Conservation (phyloP, 139 green algal species). For the Volvox reticuliferus region DNA sequence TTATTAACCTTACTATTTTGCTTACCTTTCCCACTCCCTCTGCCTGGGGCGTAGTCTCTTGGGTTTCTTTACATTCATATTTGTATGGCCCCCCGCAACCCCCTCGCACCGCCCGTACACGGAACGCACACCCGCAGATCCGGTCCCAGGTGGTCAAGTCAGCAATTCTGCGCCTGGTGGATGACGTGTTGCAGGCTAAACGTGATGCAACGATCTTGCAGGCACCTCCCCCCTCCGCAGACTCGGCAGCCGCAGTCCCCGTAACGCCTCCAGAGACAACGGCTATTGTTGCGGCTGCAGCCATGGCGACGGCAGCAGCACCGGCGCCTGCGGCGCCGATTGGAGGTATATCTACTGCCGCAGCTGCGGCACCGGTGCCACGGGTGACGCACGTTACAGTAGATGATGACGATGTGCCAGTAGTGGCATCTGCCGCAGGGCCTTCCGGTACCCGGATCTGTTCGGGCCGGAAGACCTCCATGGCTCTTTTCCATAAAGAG, state of each 20-base stretch:
- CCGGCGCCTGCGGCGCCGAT: background rate
- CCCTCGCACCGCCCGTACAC: too few relatives aligned
- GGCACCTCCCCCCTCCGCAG: background rate
- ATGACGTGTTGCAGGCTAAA: slow-evolving; percentile 4
- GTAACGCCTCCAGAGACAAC: background rate
- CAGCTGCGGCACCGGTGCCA: background rate
- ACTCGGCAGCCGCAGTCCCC: background rate
- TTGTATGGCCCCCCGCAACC: too few relatives aligned
- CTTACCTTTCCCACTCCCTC: too few relatives aligned
- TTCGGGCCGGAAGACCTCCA: background rate
- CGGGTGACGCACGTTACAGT: too few relatives aligned
- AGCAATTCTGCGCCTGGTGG: slow-evolving; percentile 27
- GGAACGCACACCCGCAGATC: background rate
- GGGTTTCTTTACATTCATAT: too few relatives aligned
- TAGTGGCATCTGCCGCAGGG: too few relatives aligned
- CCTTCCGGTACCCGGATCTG: background rate
- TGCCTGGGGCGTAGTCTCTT: too few relatives aligned
- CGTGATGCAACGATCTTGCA: background rate
- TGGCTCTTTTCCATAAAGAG: slow-evolving; percentile 12
- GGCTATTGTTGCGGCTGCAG: background rate
- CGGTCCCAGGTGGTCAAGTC: slow-evolving; percentile 45
- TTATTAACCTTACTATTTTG: too few relatives aligned
- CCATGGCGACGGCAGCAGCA: background rate
- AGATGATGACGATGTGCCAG: too few relatives aligned
- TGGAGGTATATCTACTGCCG: background rate